Conservation (phyloP, 2,329 filamentous ascomycete species). For the Sclerotinia subarctica region DNA sequence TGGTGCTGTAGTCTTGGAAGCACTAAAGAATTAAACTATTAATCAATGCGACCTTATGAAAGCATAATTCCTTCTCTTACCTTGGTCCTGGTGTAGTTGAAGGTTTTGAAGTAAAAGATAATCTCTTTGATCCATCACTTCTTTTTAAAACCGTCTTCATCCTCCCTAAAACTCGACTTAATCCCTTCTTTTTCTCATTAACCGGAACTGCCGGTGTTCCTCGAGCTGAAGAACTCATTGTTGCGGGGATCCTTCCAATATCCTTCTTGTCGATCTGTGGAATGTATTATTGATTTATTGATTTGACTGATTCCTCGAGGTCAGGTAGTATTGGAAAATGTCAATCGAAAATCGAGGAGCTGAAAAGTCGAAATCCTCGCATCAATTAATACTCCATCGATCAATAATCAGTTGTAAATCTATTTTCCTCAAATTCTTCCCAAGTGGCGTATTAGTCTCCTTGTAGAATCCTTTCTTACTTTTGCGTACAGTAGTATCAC, state of each 20-base stretch:
- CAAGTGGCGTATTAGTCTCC: constrained; percentile 18
- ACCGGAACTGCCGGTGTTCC: constrained; percentile 25
- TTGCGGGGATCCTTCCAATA: constrained; percentile 17
- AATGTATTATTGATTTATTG: background rate
- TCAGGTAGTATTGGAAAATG: background rate
- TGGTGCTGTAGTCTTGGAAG: background rate
- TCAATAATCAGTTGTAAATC: background rate
- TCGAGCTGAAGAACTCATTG: constrained; percentile 32
- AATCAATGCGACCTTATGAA: background rate
- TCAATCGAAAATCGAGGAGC: background rate
- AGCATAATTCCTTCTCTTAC: constrained; percentile 20
- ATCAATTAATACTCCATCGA: background rate
- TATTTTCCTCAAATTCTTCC: background rate
- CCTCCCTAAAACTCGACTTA: constrained; percentile 30
- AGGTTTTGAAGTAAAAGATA: constrained; percentile 27
- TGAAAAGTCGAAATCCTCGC: background rate
- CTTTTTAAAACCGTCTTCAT: constrained; percentile 37
- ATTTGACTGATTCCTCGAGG: background rate
- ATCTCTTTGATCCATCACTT: constrained; percentile 33
- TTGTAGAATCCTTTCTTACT: background rate
- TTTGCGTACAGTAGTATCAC: background rate
- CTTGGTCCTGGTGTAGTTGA: constrained; percentile 27
- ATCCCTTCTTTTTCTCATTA: constrained; percentile 32
- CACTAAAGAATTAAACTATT: background rate
- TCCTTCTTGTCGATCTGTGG: background rate